Conservation (phyloP, 495 filamentous ascomycete species). For the Umbilicaria muhlenbergii region DNA sequence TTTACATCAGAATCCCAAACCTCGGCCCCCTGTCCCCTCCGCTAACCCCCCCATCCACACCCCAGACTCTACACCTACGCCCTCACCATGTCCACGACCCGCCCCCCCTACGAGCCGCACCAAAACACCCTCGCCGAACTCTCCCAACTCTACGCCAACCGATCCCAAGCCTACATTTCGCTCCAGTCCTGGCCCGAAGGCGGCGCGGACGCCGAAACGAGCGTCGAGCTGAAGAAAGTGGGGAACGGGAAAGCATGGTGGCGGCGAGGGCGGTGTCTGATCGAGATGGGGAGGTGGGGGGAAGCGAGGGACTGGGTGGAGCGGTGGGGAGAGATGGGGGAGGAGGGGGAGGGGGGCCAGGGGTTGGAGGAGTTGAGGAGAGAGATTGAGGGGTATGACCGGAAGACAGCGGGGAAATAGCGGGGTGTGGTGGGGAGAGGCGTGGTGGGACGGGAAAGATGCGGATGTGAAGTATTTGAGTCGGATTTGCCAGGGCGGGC, state of each 20-base stretch:
- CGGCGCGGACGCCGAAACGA: conserved; percentile 65
- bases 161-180: conserved; percentile 81
- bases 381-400: conserved; percentile 42
- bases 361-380: conserved; percentile 50
- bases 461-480: too few relatives aligned
- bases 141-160: conserved; percentile 61
- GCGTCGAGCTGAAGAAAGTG: conserved; percentile 73
- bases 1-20: conserved; percentile 22
- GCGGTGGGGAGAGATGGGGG: conserved; percentile 70
- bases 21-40: conserved; percentile 24
- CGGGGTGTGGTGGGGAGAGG: too few relatives aligned
- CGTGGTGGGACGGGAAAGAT: too few relatives aligned
- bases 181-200: conserved; percentile 67
- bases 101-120: conserved; percentile 77
- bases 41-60: too few relatives aligned
- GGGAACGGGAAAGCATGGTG: conserved; percentile 94
- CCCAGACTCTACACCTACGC: conserved; percentile 65
- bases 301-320: conserved; percentile 66
- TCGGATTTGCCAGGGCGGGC: too few relatives aligned
- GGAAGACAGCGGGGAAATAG: too few relatives aligned
- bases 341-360: conserved; percentile 41
- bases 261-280: conserved; percentile 61
- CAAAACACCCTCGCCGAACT: conserved; percentile 73
- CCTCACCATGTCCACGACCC: conserved; percentile 68
- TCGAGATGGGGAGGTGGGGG: conserved; percentile 78